phyloP scores from a whole-genome alignment of 1,284 basidiomycete species.

The Pyrrhoderma noxium region DNA sequence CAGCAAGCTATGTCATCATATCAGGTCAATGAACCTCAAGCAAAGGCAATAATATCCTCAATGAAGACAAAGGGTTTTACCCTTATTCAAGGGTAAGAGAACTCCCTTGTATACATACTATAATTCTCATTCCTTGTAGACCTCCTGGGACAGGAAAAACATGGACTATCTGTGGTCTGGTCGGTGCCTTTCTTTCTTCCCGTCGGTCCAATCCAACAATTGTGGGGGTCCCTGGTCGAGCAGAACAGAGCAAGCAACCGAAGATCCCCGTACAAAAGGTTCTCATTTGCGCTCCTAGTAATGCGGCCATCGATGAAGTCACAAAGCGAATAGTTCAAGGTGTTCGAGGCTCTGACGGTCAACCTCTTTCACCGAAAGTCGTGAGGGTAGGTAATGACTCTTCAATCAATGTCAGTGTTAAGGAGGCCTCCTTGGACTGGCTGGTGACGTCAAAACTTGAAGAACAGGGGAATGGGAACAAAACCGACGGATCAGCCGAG shows the following conservation, averaged over 20 bases:
- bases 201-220: slow-evolving; percentile 43
- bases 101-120: background rate
- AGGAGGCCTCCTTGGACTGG: slow-evolving; percentile 82
- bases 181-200: slow-evolving; percentile 72
- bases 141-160: slow-evolving; percentile 99
- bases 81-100: slow-evolving; percentile 87
- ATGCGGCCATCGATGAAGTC: slow-evolving; percentile 98
- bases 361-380: slow-evolving; percentile 60
- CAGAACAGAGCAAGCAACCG: slow-evolving; percentile 32
- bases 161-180: slow-evolving; percentile 94
- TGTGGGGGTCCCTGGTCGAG: slow-evolving; percentile 39
- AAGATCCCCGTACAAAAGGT: slow-evolving; percentile 64
- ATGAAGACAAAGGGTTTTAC: slow-evolving; percentile 76
- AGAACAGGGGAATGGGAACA: slow-evolving; percentile 31
- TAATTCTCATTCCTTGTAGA: slow-evolving; percentile 33
- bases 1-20: slow-evolving; percentile 63
- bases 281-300: slow-evolving; percentile 94
- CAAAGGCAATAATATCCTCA: slow-evolving; percentile 78
- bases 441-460: slow-evolving; percentile 77
- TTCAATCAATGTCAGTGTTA: slow-evolving; percentile 76
- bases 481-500: slow-evolving; percentile 47
- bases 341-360: slow-evolving; percentile 52
- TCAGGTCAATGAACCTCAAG: slow-evolving; percentile 91
- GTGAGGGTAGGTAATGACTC: slow-evolving; percentile 85
- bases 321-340: slow-evolving; percentile 82